These are phyloP conservation scores for Ampelocalamus luodianensis DNA, from an alignment of 176 grass and related monocot species.

Conservation along the genomic window DNA sequence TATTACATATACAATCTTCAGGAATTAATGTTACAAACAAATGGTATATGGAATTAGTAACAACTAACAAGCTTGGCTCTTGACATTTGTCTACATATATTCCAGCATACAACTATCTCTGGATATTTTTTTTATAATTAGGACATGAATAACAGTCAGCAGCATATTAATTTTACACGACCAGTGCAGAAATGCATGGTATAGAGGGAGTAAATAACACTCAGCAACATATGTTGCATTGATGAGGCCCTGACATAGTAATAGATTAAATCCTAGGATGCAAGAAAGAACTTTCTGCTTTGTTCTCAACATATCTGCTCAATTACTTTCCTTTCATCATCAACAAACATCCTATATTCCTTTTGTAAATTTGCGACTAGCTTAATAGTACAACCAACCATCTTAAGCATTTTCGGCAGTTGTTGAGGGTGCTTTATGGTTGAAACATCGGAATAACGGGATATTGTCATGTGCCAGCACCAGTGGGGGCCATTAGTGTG, in stretches of 20 bases:
- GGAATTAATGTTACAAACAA: neutral
- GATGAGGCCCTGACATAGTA: neutral
- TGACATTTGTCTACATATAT: neutral
- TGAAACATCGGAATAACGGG: neutral
- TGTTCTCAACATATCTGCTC: neutral
- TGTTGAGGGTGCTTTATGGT: neutral
- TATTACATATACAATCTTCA: neutral
- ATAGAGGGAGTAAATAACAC: neutral
- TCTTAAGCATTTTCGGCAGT: neutral
- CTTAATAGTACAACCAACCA: neutral
- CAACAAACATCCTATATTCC: neutral
- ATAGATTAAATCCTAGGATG: neutral
- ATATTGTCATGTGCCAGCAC: too few species aligned
- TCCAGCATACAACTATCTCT: neutral
- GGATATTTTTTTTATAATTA: neutral
- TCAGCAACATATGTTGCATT: constrained; percentile 7
- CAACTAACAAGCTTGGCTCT: neutral
- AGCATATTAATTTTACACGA: neutral
- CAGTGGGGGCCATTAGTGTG: too few species aligned
- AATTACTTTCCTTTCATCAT: neutral
- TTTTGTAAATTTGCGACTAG: neutral
- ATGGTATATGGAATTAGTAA: constrained; percentile 21
- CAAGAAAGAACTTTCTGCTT: neutral
- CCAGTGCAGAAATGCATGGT: too few species aligned
- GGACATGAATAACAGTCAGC: neutral